These are phyloP conservation scores for Adansonia rubrostipa DNA, from an alignment of 441 rosid genomes.

Conservation along the genomic window DNA sequence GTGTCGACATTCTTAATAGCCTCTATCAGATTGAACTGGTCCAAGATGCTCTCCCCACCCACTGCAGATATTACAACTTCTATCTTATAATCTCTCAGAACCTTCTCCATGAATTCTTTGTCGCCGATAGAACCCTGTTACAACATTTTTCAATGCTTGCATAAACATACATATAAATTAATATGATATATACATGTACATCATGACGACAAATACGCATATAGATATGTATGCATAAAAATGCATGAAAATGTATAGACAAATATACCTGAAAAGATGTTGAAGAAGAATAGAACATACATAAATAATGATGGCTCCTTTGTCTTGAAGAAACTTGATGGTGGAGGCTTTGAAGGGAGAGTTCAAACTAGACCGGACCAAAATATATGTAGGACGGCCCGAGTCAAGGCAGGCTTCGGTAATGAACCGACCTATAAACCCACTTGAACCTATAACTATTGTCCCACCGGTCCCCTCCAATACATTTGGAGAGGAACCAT, in stretches of 20 bases:
- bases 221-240: too few species aligned
- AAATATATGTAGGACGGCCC: conserved; percentile 42
- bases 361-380: conserved; percentile 30
- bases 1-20: conserved; percentile 49
- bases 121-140: conserved; percentile 42
- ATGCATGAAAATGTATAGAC: background rate
- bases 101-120: conserved; percentile 38
- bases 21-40: conserved; percentile 41
- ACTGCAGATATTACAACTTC: conserved; percentile 48
- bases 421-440: conserved; percentile 49
- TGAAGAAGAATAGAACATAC: conserved; percentile 23
- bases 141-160: background rate
- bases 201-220: too few species aligned
- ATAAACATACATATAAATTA: background rate
- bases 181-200: background rate
- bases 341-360: conserved; percentile 29
- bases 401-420: conserved; percentile 48
- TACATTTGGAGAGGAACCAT: conserved; percentile 7
- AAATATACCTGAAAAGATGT: background rate
- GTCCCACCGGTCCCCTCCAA: conserved; percentile 30
- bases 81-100: conserved; percentile 41
- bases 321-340: conserved; percentile 37
- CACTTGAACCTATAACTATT: conserved; percentile 48
- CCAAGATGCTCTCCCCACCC: conserved; percentile 39
- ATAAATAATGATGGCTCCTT: conserved; percentile 41